These are phyloP conservation scores for Saxophila tyrrhenica DNA, from an alignment of 495 filamentous ascomycete genomes.

Conservation along the genomic window DNA sequence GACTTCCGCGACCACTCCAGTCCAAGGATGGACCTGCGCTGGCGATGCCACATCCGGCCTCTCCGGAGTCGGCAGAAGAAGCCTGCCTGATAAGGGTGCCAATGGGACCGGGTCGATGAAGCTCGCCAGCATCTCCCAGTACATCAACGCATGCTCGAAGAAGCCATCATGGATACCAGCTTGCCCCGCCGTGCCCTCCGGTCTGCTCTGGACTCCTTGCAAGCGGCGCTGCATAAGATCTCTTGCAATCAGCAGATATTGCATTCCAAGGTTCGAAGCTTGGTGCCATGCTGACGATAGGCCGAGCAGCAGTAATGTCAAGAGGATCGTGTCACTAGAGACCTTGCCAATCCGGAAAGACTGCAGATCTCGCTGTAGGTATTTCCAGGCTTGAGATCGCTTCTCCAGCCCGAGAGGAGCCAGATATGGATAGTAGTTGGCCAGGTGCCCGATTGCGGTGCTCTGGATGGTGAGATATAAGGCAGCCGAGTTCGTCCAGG, in stretches of 20 bases:
- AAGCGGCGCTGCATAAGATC: slow-evolving; percentile 1
- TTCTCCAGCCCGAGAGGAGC: background rate
- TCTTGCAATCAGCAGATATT: slow-evolving; percentile 3
- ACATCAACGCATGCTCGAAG: slow-evolving; percentile 2
- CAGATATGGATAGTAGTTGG: slow-evolving; percentile 3
- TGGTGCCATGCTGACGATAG: slow-evolving; percentile 7
- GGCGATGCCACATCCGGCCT: background rate
- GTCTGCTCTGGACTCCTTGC: background rate
- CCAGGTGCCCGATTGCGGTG: slow-evolving; percentile 1
- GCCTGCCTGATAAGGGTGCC: background rate
- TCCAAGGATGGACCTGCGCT: slow-evolving; percentile 1
- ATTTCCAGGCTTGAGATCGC: slow-evolving; percentile 2
- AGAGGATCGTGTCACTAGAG: background rate
- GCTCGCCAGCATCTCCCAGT: slow-evolving; percentile 5
- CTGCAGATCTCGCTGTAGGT: slow-evolving; percentile 2
- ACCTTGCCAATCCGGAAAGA: background rate
- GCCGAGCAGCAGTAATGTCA: slow-evolving; percentile 2
- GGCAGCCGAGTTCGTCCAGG: background rate
- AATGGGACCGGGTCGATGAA: slow-evolving; percentile 5
- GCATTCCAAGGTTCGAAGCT: background rate
- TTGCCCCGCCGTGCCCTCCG: background rate
- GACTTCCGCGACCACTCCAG: background rate
- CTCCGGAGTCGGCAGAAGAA: background rate
- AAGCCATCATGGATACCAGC: background rate
- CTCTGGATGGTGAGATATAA: slow-evolving; percentile 1